Base-by-base conservation (phyloP, 2,329 filamentous ascomycete genomes). In the Kalaharituber pfeilii region DNA sequence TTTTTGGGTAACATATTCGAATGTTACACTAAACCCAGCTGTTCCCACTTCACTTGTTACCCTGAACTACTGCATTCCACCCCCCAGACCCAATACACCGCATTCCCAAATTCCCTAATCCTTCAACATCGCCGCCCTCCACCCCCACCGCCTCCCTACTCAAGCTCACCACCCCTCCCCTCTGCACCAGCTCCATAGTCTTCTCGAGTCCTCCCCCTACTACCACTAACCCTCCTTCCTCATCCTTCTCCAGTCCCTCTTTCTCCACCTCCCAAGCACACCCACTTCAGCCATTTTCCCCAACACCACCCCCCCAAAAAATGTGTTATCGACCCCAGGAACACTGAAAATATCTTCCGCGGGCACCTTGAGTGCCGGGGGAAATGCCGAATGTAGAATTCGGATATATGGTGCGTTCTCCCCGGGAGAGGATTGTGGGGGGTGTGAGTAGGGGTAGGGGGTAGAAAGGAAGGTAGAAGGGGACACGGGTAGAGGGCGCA, bases 251-350 rank as follows among this genome's bases (percentile, higher is more conserved):
- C 15, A 18, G 13, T 15, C 15, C 13, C 33, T 39, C 33, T n/a
- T 79, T 69, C 56, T 77, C 66, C 57, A 66, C 18, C 45, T 62
- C 59, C 61, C 55, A 25, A 66, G 65, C 20, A 69, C 69, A 2
- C 73, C 74, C 0, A 75, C 75, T 63, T 74, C 76, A 0, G 80
- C 80, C 60, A 96, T 66, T 0, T 84, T 86, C 1, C 86, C 82
- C n/a, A 94, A 72, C 54, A 95, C 62, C 13, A 87, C 82, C 0
- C 89, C 91, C 7, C n/a, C n/a, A n/a, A 93, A 72, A 66, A 96
- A 88, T 0, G 91, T 95, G 68, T 98, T 91, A 0, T 91, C 91
- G 1, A 86, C 87, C 0, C 89, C 91, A 66, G 96, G 96, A 8
- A 96, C 89, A 49, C 86, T 94, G 1, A 89, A n/a, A 1, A 94